phyloP scores from a whole-genome alignment of 257 asterid genomes.

The Solanum virginianum region DNA sequence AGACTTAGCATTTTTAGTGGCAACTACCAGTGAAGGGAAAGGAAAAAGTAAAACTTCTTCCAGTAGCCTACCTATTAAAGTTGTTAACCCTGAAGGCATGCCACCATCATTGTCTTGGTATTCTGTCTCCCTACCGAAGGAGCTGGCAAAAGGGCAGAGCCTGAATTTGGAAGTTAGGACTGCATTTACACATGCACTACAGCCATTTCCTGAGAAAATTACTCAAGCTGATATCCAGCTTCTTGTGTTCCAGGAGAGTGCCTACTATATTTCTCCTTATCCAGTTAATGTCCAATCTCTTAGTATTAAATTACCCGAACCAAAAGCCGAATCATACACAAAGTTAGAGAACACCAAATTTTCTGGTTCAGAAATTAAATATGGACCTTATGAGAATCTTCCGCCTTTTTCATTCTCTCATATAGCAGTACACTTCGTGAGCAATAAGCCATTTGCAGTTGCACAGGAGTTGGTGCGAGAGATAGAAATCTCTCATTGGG shows the following conservation, averaged over 20 bases:
- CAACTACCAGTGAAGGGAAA: constrained; percentile 42
- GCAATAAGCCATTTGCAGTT: constrained; percentile 66
- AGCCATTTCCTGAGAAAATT: constrained; percentile 84
- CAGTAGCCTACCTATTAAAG: constrained; percentile 31
- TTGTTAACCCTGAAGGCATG: constrained; percentile 43
- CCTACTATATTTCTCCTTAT: constrained; percentile 76
- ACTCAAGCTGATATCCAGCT: constrained; percentile 90
- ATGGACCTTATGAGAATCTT: constrained; percentile 78
- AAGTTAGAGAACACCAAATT: constrained; percentile 75
- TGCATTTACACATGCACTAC: constrained; percentile 46
- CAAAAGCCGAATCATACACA: constrained; percentile 80
- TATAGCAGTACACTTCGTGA: constrained; percentile 59
- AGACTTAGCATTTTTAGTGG: constrained; percentile 51
- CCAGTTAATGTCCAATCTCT: constrained; percentile 68
- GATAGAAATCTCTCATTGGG: constrained; percentile 98
- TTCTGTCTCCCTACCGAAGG: constrained; percentile 62
- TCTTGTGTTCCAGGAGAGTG: constrained; percentile 75
- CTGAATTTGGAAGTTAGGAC: constrained; percentile 73
- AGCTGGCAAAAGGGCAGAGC: constrained; percentile 59
- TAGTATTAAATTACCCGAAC: constrained; percentile 66
- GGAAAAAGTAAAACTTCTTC: constrained; percentile 56
- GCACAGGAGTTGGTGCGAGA: constrained; percentile 83
- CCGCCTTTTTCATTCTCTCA: constrained; percentile 61
- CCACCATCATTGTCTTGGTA: constrained; percentile 67
- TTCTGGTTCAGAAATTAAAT: constrained; percentile 85